Evolutionary conservation across 1,284 basidiomycete genomes (phyloP).

Genomic region (Puccinia novopanici): DNA sequence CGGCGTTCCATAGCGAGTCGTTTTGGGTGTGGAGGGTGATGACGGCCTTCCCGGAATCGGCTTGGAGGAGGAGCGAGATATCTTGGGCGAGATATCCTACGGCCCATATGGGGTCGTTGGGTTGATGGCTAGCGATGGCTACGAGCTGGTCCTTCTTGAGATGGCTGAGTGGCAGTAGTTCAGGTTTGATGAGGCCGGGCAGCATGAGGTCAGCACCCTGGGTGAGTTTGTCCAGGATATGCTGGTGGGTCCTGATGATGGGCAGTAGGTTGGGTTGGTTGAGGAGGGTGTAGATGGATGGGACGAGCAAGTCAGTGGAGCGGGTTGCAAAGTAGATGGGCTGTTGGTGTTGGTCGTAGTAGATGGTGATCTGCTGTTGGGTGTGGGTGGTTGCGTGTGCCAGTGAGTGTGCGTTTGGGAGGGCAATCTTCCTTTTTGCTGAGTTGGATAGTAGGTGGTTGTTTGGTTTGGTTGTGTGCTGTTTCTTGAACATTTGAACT

Average conservation of each 20-base stretch:
- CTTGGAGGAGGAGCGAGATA: neutral
- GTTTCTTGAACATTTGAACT: constrained; percentile 44
- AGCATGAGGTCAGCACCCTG: constrained; percentile 41
- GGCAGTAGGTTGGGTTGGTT: constrained; percentile 25
- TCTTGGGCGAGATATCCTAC: constrained; percentile 26
- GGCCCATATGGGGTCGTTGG: constrained; percentile 29
- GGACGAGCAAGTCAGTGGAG: neutral
- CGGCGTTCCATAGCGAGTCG: constrained; percentile 37
- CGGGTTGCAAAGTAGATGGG: constrained; percentile 20
- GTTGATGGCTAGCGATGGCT: neutral
- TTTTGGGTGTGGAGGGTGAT: constrained; percentile 42
- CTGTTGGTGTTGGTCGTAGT: constrained; percentile 10
- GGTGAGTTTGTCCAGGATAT: constrained; percentile 21
- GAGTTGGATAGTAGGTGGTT: constrained; percentile 14
- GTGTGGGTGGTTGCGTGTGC: constrained; percentile 22
- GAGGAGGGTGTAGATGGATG: constrained; percentile 28
- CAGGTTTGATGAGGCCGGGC: constrained; percentile 18
- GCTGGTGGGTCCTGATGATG: constrained; percentile 17
- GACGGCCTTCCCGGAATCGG: constrained; percentile 24
- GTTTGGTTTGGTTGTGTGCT: constrained; percentile 20
- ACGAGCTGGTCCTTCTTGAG: constrained; percentile 10
- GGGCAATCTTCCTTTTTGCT: constrained; percentile 38
- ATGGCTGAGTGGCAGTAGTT: neutral
- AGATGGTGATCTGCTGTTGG: constrained; percentile 12
- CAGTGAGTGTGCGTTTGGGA: neutral